phyloP scores from a whole-genome alignment of 1,139 yeast species.

The Taphrina betulina region DNA sequence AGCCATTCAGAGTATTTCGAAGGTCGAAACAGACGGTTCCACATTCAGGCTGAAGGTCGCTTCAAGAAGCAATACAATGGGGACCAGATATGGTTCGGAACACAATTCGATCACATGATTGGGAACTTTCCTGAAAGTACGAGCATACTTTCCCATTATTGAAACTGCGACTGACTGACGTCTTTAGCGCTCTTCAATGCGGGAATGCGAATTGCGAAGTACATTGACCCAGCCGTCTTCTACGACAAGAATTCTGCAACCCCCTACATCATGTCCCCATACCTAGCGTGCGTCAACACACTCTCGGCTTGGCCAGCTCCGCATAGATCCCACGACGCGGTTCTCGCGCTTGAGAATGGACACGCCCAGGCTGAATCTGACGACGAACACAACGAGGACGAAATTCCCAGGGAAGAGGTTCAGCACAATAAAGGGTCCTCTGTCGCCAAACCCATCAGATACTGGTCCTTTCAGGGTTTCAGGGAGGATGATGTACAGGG shows the following conservation, averaged over 20 bases:
- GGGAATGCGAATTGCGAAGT: slow-evolving; percentile 35
- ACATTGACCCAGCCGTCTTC: slow-evolving; percentile 35
- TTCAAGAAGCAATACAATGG: slow-evolving; percentile 34
- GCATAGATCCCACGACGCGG: slow-evolving; percentile 31
- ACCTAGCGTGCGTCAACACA: slow-evolving; percentile 35
- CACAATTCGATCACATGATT: slow-evolving; percentile 36
- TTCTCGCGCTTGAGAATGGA: slow-evolving; percentile 29
- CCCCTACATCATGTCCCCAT: slow-evolving; percentile 36
- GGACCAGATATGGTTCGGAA: slow-evolving; percentile 34
- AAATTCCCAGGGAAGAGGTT: slow-evolving; percentile 21
- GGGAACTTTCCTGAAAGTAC: slow-evolving; percentile 33
- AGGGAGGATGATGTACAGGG: slow-evolving; percentile 24
- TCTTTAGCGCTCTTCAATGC: slow-evolving; percentile 32
- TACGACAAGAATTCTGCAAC: slow-evolving; percentile 31
- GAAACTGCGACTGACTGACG: too few relatives aligned
- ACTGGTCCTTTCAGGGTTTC: slow-evolving; percentile 35
- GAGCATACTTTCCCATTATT: too few relatives aligned
- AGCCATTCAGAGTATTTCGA: slow-evolving; percentile 29
- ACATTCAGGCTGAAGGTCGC: slow-evolving; percentile 36
- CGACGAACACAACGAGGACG: slow-evolving; percentile 25
- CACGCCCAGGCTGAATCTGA: slow-evolving; percentile 20
- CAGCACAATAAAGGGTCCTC: slow-evolving; percentile 12
- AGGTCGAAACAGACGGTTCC: slow-evolving; percentile 34
- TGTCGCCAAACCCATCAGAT: slow-evolving; percentile 21
- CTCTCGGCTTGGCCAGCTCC: slow-evolving; percentile 36